Evolutionary conservation across 2,329 filamentous ascomycete species (phyloP), one percentile per base, ranked within the genome.

Genomic region (Byssochlamys sp.): DNA sequence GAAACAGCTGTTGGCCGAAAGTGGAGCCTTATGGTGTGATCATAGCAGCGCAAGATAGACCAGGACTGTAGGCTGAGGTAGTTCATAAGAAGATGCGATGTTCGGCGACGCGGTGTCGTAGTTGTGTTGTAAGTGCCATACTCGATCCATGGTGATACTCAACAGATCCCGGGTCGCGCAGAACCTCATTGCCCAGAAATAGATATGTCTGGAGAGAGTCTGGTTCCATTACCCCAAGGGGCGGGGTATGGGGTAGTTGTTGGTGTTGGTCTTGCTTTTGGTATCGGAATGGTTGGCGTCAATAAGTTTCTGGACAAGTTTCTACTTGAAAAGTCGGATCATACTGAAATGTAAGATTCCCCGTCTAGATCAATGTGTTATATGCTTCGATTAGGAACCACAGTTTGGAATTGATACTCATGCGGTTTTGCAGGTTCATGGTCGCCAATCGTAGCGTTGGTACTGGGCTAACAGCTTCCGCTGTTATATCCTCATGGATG

Each of bases 401-500:
- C n/a, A 4, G 14, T 24, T 6, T n/a, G n/a, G 14, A 5, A n/a
- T 19, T 19, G 14, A 45, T 45, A 14, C 35, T 45, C 14, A 45
- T 45, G n/a, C 3, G n/a, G 11, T 27, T 52, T 29, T 27, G n/a
- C 29, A 58, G 57, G 62, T 65, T 65, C 56, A 65, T 65, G 62
- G 62, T 64, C 28, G 61, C 62, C n/a, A 61, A 65, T 50, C 63
- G 62, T 52, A 59, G 58, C 24, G 62, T 65, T n/a, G 60, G 64
- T 7, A 65, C 60, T 12, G 65, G 65, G 24, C 52, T 66, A 54
- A 66, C 63, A 9, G 63, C 65, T 4, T 60, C 62, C 1, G 65
- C 63, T 9, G 63, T 66, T 26, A 60, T 66, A 56, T 65, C 65
- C 11, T 62, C 59, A 7, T 66, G 64, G 63, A 67, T 65, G 60